These are phyloP conservation scores for Tilletia indica DNA, from an alignment of 1,284 basidiomycete genomes.

Conservation along the genomic window DNA sequence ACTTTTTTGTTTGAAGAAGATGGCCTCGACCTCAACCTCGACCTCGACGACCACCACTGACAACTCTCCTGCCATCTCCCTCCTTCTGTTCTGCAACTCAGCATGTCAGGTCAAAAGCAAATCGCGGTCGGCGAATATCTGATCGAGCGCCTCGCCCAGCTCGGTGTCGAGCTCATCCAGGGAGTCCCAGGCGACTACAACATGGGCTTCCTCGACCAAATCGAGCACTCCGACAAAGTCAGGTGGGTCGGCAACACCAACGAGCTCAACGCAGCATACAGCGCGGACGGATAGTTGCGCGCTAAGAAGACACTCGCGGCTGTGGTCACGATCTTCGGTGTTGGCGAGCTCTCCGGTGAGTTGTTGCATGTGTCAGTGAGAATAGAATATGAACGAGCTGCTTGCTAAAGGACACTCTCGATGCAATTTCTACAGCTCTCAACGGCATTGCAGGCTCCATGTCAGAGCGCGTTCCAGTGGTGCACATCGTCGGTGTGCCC, in stretches of 20 bases:
- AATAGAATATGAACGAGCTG: no score
- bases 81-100: no score
- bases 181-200: slow-evolving; percentile 93
- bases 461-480: slow-evolving; percentile 84
- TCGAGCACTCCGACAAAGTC: slow-evolving; percentile 76
- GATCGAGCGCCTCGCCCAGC: slow-evolving; percentile 49
- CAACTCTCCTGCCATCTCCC: no score
- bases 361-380: no score
- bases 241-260: slow-evolving; percentile 75
- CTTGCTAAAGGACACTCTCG: no score
- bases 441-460: slow-evolving; percentile 60
- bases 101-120: neutral
- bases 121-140: slow-evolving; percentile 45
- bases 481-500: slow-evolving; percentile 87
- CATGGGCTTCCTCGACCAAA: slow-evolving; percentile 69
- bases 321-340: slow-evolving; percentile 71
- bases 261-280: slow-evolving; percentile 63
- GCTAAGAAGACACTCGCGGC: slow-evolving; percentile 24
- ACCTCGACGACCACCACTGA: no score
- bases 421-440: no score
- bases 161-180: slow-evolving; percentile 66
- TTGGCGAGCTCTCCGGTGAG: slow-evolving; percentile 76
- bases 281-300: slow-evolving; percentile 25
- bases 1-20: no score
- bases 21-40: no score